Conservation (phyloP, 768 basidiomycete genomes). For the Suillus alpinus region DNA sequence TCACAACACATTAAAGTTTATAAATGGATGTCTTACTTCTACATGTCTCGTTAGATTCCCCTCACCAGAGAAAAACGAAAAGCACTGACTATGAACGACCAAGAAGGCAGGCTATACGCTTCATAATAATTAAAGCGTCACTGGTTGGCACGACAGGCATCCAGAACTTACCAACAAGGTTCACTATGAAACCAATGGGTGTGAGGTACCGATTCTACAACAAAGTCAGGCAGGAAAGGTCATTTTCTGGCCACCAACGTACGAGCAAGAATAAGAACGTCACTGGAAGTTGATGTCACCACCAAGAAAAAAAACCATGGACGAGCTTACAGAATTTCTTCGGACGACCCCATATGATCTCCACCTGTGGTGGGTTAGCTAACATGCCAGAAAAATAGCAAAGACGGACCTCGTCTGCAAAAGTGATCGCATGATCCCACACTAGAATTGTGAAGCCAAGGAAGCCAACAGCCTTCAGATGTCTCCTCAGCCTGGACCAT, state of each 20-base stretch:
- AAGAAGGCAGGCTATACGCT: slow-evolving; percentile 18
- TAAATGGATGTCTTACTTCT: slow-evolving; percentile 7
- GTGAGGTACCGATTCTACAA: slow-evolving; percentile 63
- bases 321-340: slow-evolving; percentile 33
- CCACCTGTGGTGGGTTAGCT: slow-evolving; percentile 22
- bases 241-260: slow-evolving; percentile 6
- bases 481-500: neutral
- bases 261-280: slow-evolving; percentile 38
- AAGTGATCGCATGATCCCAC: slow-evolving; percentile 44
- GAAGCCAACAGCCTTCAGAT: slow-evolving; percentile 47
- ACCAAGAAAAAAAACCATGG: neutral
- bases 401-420: slow-evolving; percentile 34
- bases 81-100: slow-evolving; percentile 8
- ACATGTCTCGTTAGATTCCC: neutral
- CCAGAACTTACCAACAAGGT: slow-evolving; percentile 35
- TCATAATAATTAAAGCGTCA: neutral
- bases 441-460: slow-evolving; percentile 49
- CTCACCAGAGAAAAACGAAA: neutral
- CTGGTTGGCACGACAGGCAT: neutral
- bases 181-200: slow-evolving; percentile 59
- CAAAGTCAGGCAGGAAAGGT: slow-evolving; percentile 11
- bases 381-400: neutral
- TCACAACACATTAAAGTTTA: neutral
- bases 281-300: slow-evolving; percentile 19
- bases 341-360: slow-evolving; percentile 36